Evolutionary conservation across 2,329 filamentous ascomycete genomes (phyloP).

Genomic region (Aspergillus pseudoterreus): DNA sequence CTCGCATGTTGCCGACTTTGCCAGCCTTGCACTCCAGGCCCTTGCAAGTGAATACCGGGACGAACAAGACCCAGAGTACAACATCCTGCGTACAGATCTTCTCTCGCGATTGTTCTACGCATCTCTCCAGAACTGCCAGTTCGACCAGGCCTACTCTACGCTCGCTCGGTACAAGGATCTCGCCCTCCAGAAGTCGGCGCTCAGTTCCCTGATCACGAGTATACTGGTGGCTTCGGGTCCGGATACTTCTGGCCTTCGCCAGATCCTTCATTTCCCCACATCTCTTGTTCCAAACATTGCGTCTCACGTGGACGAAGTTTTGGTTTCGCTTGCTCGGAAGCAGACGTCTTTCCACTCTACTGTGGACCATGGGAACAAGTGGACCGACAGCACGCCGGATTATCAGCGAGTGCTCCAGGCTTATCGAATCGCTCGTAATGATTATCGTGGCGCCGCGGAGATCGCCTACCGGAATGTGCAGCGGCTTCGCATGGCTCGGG

Average conservation of each 20-base stretch:
- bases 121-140: conserved; percentile 73
- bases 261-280: conserved; percentile 72
- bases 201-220: conserved; percentile 61
- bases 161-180: conserved; percentile 69
- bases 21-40: conserved; percentile 69
- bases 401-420: conserved; percentile 90
- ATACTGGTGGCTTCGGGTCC: conserved; percentile 40
- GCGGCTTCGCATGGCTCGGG: conserved; percentile 41
- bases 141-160: conserved; percentile 76
- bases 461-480: conserved; percentile 56
- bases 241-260: conserved; percentile 46
- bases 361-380: conserved; percentile 34
- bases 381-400: conserved; percentile 50
- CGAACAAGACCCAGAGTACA: conserved; percentile 34
- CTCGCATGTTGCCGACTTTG: conserved; percentile 80
- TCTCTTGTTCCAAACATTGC: conserved; percentile 60
- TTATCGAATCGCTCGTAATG: conserved; percentile 77
- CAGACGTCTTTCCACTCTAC: conserved; percentile 58
- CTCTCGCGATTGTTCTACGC: conserved; percentile 81
- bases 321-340: conserved; percentile 67
- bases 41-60: conserved; percentile 31
- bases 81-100: conserved; percentile 61
- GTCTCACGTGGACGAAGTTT: conserved; percentile 72
- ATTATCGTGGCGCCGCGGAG: conserved; percentile 75
- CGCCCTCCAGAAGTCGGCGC: conserved; percentile 66